Evolutionary conservation across 1,139 yeast species (phyloP).

Genomic region (Geotrichum candidum): DNA sequence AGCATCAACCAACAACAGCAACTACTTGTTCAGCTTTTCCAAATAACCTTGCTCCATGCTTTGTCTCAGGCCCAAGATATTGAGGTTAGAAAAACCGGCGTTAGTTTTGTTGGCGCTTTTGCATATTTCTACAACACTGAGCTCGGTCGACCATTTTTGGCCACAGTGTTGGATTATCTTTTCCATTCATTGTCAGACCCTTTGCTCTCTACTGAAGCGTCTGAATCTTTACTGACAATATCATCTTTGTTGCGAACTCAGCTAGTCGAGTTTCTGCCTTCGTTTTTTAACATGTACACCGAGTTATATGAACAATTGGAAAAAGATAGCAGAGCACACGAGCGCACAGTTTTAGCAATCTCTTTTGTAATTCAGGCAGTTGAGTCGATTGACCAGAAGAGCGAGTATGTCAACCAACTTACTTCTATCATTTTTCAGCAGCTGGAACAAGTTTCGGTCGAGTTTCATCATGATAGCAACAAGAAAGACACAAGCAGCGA

Average conservation of each 20-base stretch:
- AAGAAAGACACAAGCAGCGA: not conserved
- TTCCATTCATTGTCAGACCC: constrained; percentile 32
- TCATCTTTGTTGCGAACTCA: constrained; percentile 33
- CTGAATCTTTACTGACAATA: constrained; percentile 35
- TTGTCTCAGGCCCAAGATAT: constrained; percentile 26
- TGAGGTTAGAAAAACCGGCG: constrained; percentile 34
- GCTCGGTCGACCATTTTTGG: constrained; percentile 30
- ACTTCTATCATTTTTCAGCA: constrained; percentile 26
- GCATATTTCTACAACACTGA: constrained; percentile 32
- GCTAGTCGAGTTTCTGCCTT: constrained; percentile 27
- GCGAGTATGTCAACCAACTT: constrained; percentile 24
- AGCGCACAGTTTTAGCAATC: constrained; percentile 36
- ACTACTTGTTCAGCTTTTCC: constrained; percentile 5
- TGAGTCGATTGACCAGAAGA: constrained; percentile 23
- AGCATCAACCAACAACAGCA: not conserved
- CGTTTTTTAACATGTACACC: constrained; percentile 32
- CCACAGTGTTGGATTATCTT: constrained; percentile 29
- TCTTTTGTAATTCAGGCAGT: constrained; percentile 34
- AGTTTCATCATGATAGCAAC: not conserved
- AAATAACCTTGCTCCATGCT: constrained; percentile 30
- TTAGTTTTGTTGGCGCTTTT: constrained; percentile 34
- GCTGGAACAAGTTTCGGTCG: constrained; percentile 12
- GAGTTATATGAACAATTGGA: constrained; percentile 17
- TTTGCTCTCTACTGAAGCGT: constrained; percentile 31
- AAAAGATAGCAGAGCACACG: constrained; percentile 26